Conservation (phyloP, 225 moss, liverwort and hornwort genomes). For the Physcomitrellopsis africana region DNA sequence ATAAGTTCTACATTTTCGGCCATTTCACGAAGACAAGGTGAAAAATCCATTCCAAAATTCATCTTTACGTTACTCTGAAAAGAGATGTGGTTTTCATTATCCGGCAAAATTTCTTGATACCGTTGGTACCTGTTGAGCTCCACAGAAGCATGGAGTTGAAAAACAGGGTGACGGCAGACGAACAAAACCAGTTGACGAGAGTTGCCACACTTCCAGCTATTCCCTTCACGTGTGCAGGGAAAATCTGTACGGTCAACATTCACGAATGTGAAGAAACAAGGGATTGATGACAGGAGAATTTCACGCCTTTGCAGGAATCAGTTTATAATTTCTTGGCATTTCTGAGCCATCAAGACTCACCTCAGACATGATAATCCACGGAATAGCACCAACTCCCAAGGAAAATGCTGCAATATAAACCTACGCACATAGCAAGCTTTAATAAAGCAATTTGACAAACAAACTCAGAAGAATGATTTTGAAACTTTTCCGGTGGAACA, state of each 20-base stretch:
- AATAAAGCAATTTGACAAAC: neutral
- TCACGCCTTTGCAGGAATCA: neutral
- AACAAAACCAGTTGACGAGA: conserved; percentile 71
- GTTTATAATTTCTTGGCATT: neutral
- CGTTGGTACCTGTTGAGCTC: conserved; percentile 56
- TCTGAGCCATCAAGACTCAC: conserved; percentile 32
- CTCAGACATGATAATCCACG: conserved; percentile 86
- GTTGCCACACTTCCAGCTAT: conserved; percentile 82
- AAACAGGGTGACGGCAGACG: conserved; percentile 63
- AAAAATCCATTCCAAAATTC: too few species aligned
- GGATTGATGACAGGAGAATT: neutral
- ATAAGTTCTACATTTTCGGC: neutral
- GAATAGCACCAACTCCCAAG: conserved; percentile 80
- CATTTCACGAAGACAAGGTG: too few species aligned
- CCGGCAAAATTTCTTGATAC: too few species aligned
- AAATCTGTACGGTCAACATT: conserved; percentile 51
- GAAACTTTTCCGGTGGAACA: too few species aligned
- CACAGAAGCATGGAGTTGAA: conserved; percentile 75
- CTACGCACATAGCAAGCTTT: conserved; percentile 33
- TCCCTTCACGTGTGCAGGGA: conserved; percentile 78
- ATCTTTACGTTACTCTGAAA: too few species aligned
- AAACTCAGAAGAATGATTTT: neutral
- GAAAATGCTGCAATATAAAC: conserved; percentile 68
- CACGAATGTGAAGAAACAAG: neutral
- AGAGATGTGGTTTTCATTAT: too few species aligned